Conservation (phyloP, 495 filamentous ascomycete genomes). For the Aspergillus saccharolyticus region DNA sequence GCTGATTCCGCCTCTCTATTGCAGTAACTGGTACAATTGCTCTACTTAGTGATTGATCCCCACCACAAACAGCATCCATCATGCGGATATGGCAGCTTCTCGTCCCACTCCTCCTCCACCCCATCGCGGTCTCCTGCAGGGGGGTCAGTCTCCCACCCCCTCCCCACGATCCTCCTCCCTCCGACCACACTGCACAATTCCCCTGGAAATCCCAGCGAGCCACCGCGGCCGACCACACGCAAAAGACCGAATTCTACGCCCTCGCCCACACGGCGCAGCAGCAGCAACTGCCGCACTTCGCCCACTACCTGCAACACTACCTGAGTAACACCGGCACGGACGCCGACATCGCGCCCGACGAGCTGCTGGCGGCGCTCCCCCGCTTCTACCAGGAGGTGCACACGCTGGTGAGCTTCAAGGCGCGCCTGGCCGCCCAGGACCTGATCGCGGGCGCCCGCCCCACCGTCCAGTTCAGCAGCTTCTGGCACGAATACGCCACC, state of each 20-base stretch:
- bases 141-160: constrained; percentile 6
- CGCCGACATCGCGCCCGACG: not conserved
- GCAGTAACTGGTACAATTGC: too few relatives aligned
- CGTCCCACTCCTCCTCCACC: constrained; percentile 19
- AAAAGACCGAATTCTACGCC: not conserved
- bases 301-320: not conserved
- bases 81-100: constrained; percentile 1
- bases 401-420: not conserved
- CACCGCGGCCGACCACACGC: not conserved
- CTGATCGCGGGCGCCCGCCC: not conserved
- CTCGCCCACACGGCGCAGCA: not conserved
- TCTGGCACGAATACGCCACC: constrained; percentile 1
- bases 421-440: not conserved
- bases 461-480: not conserved
- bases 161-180: not conserved
- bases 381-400: not conserved
- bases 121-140: constrained; percentile 41
- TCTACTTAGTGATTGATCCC: too few relatives aligned
- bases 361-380: not conserved
- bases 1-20: too few relatives aligned
- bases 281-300: not conserved
- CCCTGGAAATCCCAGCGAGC: not conserved
- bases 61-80: not conserved
- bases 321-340: not conserved
- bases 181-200: not conserved